Evolutionary conservation across 2,329 filamentous ascomycete genomes (phyloP), one percentile per base, ranked within the genome.

Genomic region (Exophiala oligosperma): DNA sequence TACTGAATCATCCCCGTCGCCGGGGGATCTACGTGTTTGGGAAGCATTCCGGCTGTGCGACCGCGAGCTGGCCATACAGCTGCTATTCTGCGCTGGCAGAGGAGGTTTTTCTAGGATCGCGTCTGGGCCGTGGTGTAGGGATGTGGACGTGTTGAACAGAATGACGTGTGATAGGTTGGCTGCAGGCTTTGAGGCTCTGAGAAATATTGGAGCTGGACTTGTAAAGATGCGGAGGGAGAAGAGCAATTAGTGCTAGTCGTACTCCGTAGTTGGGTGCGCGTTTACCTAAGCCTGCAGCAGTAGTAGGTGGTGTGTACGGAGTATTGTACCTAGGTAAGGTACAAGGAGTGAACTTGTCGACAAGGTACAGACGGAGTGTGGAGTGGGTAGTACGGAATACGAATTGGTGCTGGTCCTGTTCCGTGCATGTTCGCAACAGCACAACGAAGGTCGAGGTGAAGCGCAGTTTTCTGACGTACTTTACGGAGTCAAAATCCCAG

Each of bases 1-100:
- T 58, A 79, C 70, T 46, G 70, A 70, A 12, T 69, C 67, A 52
- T 73, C 73, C 58, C 77, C 75, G 52, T 78, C 76, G 61, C 72
- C 72, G 66, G 71, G 69, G 43, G 62, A 57, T 49, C 60, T 62
- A 63, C 74, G 72, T 57, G 76, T 73, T 52, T 74, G 74, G 55
- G 76, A 79, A 54, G 74, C 76, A 73, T 78, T 73, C 56, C 74
- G 76, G 64, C 73, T 74, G 53, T 65, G 58, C 61, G 74, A 69
- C 40, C 57, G 59, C 53, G 63, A 60, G 60, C 72, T 73, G 68
- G 76, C 76, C 76, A 79, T 78, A 65, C 63, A 67, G 56, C 53
- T 48, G 48, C 41, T 49, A 26, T 52, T 38, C 29, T 53, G 38
- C 48, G 32, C 46, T 48, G 46, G 11, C 44, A 32, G 35, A 47